A percentile compares a stretch with the other conserved stretches of the same genome.
These are phyloP conservation scores for Cercospora citrullina DNA, from an alignment of 2,329 filamentous ascomycete species.

Conservation along the genomic window DNA sequence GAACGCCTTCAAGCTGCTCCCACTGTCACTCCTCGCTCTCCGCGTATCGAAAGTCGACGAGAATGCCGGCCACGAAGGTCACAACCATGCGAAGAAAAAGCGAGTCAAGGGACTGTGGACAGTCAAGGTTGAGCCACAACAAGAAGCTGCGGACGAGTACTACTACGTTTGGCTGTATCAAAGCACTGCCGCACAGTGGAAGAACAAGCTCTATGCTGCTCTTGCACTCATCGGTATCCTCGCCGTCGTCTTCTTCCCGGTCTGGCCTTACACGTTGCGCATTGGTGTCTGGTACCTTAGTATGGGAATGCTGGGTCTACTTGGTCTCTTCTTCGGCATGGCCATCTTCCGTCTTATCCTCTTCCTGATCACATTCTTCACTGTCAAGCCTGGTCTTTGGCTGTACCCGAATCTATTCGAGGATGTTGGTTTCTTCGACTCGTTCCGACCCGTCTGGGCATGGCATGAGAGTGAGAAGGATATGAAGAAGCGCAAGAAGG, in stretches of 20 bases:
- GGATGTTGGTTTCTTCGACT: conserved; percentile 97
- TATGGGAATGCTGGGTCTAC: conserved; percentile 85
- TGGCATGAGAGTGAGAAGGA: conserved; percentile 69
- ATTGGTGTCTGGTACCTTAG: conserved; percentile 96
- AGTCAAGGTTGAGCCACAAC: conserved; percentile 92
- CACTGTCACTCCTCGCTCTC: conserved; percentile 88
- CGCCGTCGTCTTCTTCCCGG: conserved; percentile 86
- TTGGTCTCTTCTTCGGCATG: conserved; percentile 96
- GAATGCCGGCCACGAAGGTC: conserved; percentile 73
- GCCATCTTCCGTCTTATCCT: conserved; percentile 93
- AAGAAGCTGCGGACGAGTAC: conserved; percentile 81
- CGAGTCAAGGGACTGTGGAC: conserved; percentile 95
- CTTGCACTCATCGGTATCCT: conserved; percentile 83
- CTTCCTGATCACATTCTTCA: conserved; percentile 89
- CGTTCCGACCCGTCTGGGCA: conserved; percentile 92
- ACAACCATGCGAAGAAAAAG: conserved; percentile 73
- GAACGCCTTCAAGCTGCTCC: conserved; percentile 91
- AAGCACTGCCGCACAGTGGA: conserved; percentile 73
- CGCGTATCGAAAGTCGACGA: conserved; percentile 82
- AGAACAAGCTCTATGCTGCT: conserved; percentile 85
- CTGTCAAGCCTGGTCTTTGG: conserved; percentile 85
- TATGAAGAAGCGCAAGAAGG: conserved; percentile 42
- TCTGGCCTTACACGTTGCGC: conserved; percentile 90
- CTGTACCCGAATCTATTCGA: conserved; percentile 97
- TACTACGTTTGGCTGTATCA: conserved; percentile 98